Evolutionary conservation across 139 green algal species (phyloP), one percentile per base, ranked within the genome.

Genomic region (Chlorella sp.): DNA sequence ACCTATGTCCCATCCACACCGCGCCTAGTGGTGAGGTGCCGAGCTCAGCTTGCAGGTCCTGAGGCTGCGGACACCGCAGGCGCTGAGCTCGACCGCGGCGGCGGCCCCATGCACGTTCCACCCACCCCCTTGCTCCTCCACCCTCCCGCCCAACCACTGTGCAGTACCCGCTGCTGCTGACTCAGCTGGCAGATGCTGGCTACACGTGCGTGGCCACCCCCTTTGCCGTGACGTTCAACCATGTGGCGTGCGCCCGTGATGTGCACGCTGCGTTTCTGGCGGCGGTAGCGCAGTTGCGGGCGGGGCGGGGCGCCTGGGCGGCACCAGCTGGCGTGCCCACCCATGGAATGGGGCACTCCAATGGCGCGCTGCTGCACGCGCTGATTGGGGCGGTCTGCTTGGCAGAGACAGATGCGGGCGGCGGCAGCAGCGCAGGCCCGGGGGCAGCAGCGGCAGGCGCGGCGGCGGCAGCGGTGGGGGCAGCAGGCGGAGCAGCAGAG

Each of bases 341-440:
- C 24, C 97, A 94, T 76, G 95, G 95, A 13, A 78, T 98, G 70
- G 96, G 96, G 4, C 96, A 98, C 91, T 96, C 91, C 65, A 90
- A 98, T 87, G 96, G 96, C 2, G 81, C 92, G 0, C 86, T 97
- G 56, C 85, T 97, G 62, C 95, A 98, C 77, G 73, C 96, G 79
- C 89, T 99, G 73, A 58, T 84, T 85, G 76, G 76, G 84, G 62
- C 46, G 54, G 8, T 38, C 22, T 40, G 26, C 36, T 9, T 9
- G 8, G 19, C 17, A 56, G 36, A 60, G 51, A n/a, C n/a, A n/a
- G 51, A 54, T 11, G 11, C 8, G 8, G 46, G 76, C 54, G 38
- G 36, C 38, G 62, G 43, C 72, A 38, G 68, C 68, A n/a, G 36
- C 38, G 41, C 38, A 2, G 32, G 73, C 24, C 3, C n/a, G 30